A percentile compares a stretch with the other conserved stretches of the same genome.
Conservation (phyloP, 306 rosid species). For the Trifolium subterraneum region DNA sequence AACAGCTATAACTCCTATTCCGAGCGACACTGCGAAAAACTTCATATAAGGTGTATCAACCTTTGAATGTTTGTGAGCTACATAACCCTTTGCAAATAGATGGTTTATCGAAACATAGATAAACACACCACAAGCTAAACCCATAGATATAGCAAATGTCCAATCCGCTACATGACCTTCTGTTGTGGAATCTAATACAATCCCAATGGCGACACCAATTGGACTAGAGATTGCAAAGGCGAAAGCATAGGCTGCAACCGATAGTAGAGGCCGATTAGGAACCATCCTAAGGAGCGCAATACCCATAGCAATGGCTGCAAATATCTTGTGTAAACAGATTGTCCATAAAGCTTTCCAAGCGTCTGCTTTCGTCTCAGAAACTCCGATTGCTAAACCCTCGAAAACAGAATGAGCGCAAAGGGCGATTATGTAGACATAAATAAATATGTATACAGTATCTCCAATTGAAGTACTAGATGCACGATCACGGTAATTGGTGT, state of each 20-base stretch:
- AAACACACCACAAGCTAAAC: constrained; percentile 85
- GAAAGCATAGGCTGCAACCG: constrained; percentile 65
- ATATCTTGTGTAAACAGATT: constrained; percentile 75
- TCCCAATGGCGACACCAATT: constrained; percentile 75
- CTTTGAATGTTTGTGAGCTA: constrained; percentile 45
- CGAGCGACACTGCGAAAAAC: constrained; percentile 67
- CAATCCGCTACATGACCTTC: constrained; percentile 76
- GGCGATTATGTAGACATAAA: constrained; percentile 49
- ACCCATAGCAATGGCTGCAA: constrained; percentile 92
- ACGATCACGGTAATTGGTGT: constrained; percentile 25
- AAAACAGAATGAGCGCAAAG: constrained; percentile 81
- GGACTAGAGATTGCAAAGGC: constrained; percentile 84
- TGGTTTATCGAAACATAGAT: constrained; percentile 78
- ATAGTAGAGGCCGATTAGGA: constrained; percentile 64
- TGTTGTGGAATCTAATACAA: constrained; percentile 72
- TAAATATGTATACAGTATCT: constrained; percentile 44
- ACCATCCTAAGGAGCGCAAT: constrained; percentile 84
- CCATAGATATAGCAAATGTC: constrained; percentile 80
- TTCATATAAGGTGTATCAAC: constrained; percentile 54
- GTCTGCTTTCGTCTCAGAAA: constrained; percentile 63
- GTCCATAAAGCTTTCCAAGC: constrained; percentile 96
- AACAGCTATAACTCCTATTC: constrained; percentile 73
- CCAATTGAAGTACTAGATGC: constrained; percentile 58
- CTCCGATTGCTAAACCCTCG: constrained; percentile 84
- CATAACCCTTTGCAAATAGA: constrained; percentile 67